Base-by-base conservation (phyloP, 768 basidiomycete genomes). In the Rhodocollybia butyracea region DNA sequence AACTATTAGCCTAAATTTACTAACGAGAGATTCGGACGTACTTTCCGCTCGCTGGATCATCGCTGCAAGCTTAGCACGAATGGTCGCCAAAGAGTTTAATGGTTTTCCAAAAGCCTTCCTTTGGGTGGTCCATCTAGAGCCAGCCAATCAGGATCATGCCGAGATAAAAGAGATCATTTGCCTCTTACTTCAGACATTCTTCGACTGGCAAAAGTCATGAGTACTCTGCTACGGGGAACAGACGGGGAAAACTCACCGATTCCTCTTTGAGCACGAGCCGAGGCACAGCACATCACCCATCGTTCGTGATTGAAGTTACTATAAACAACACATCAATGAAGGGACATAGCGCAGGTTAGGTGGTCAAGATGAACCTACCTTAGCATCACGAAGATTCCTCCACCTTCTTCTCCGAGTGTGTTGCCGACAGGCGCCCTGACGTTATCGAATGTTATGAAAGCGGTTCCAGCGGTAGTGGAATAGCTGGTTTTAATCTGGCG, bases 251-350 rank as follows among this genome's bases (percentile, higher is more conserved):
- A 53, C 47, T 40, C 11, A 61, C 54, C 73, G 34, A 84, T 67
- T 6, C 62, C 45, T 15, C 85, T 75, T 58, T 83, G 82, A n/a
- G 66, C 64, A 45, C 79, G 70, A 15, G 75, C 84, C 24, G 82
- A 84, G 30, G 81, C 74, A 62, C 89, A 90, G 66, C 81, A 83
- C 89, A 94, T 94, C 51, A 90, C 88, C 92, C 91, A 95, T 65
- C 90, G 86, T 67, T 94, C 94, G 70, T 95, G 93, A 69, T 95
- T 96, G 73, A 96, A 97, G 73, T 97, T 97, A 59, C 84, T 86
- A 41, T n/a, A n/a, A n/a, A n/a, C n/a, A n/a, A n/a, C n/a, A n/a
- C n/a, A 41, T 21, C 41, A 38, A 22, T 21, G 46, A 22, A 12
- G 19, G 41, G 56, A 17, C 34, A 55, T 50, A 42, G 52, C 21